Evolutionary conservation across 2,329 filamentous ascomycete species (phyloP), one percentile per base, ranked within the genome.

Genomic region (Talaromyces sp.): DNA sequence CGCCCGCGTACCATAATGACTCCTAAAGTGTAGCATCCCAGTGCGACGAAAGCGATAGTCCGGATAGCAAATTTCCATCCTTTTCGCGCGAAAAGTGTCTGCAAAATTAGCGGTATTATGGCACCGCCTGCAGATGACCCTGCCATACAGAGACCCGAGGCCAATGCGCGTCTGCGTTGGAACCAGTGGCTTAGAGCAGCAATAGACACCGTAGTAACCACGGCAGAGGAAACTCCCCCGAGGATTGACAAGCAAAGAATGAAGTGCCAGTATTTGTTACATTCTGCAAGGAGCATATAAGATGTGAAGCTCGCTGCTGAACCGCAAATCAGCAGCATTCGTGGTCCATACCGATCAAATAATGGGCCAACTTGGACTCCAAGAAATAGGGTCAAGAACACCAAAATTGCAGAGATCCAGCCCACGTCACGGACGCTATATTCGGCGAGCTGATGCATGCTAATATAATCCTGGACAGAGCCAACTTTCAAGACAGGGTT

Each of bases 291-390:
- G 2, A 84, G 68, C 10, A 84, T 74, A 61, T 83, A 80, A 45
- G 78, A 78, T 1, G 73, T 68, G 1, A 82, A 70, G 54, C 77
- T 81, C 0, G 74, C 68, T 1, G 73, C 67, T 0, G 75, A 75
- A 4, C 81, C 81, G 6, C 74, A 64, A 3, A 79, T 70, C 0
- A 78, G 72, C 15, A 84, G 73, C 27, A 77, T 65, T 6, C 76
- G 74, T 0, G 83, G 80, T 0, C 82, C 83, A 45, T 83, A 81
- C 0, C 75, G 75, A 64, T 84, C 83, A 64, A 84, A 82, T 3
- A 84, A 65, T 1, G 83, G 82, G 0, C 83, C 82, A 8, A 82
- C 76, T 68, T 82, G 81, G 4, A 84, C 78, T 4, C 80, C 81
- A 2, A 83, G 73, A 15, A 81, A 75, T 0, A 84, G 70, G 0